Percentiles rank a stretch among this genome's conserved stretches.
phyloP scores from a whole-genome alignment of 495 filamentous ascomycete species.

The Lentithecium fluviatile region DNA sequence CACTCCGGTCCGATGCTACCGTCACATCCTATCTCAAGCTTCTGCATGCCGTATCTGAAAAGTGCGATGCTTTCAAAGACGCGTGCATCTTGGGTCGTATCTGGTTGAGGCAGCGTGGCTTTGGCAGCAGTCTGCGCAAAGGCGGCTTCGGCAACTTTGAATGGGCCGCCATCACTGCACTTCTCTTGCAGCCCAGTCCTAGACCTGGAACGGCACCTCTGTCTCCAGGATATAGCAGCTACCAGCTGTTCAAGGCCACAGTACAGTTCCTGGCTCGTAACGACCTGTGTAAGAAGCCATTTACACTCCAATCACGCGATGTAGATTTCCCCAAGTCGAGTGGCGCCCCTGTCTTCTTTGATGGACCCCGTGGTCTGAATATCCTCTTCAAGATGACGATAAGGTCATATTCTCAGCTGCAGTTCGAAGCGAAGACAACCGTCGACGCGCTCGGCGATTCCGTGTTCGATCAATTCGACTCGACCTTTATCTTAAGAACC shows the following conservation, averaged over 20 bases:
- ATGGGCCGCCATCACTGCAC: slow-evolving; percentile 74
- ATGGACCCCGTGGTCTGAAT: slow-evolving; percentile 71
- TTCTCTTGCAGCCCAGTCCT: slow-evolving; percentile 61
- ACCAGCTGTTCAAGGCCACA: slow-evolving; percentile 90
- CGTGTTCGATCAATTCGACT: slow-evolving; percentile 75
- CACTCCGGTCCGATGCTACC: slow-evolving; percentile 72
- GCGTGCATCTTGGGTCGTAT: slow-evolving; percentile 80
- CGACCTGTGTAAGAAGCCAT: slow-evolving; percentile 64
- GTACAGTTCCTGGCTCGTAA: slow-evolving; percentile 76
- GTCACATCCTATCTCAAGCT: slow-evolving; percentile 70
- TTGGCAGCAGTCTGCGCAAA: slow-evolving; percentile 60
- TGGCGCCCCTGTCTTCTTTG: slow-evolving; percentile 56
- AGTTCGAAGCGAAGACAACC: slow-evolving; percentile 68
- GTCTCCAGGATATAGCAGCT: slow-evolving; percentile 77
- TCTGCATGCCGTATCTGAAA: slow-evolving; percentile 61
- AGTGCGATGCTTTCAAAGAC: slow-evolving; percentile 71
- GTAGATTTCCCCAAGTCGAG: slow-evolving; percentile 39
- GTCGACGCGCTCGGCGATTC: slow-evolving; percentile 70
- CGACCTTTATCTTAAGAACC: slow-evolving; percentile 73
- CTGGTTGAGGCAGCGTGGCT: slow-evolving; percentile 88
- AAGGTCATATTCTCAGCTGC: slow-evolving; percentile 74
- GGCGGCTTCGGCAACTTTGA: slow-evolving; percentile 95
- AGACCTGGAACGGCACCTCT: slow-evolving; percentile 69
- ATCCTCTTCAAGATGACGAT: slow-evolving; percentile 86
- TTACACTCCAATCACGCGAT: slow-evolving; percentile 51